phyloP scores from a whole-genome alignment of 2,329 filamentous ascomycete species.

The Aspergillus phoenicis region DNA sequence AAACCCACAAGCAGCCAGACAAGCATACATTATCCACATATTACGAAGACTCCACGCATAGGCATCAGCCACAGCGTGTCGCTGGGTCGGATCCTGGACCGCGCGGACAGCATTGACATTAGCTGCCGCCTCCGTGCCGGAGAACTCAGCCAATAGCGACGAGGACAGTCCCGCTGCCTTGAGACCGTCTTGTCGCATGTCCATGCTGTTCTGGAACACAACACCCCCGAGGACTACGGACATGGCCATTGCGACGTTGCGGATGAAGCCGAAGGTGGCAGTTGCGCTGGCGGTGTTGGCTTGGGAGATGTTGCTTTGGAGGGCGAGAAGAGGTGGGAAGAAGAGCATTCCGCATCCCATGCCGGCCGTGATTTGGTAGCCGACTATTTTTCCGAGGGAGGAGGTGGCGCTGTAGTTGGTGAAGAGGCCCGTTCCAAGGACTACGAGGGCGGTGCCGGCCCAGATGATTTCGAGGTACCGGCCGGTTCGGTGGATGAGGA shows the following conservation, averaged over 20 bases:
- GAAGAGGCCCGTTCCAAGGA: slow-evolving; percentile 53
- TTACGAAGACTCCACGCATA: slow-evolving; percentile 53
- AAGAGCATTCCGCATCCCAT: slow-evolving; percentile 57
- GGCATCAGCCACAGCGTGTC: slow-evolving; percentile 47
- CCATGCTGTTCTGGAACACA: slow-evolving; percentile 68
- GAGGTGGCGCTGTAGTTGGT: slow-evolving; percentile 44
- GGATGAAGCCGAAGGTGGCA: slow-evolving; percentile 57
- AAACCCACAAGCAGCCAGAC: slow-evolving; percentile 27
- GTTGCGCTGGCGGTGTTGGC: slow-evolving; percentile 55
- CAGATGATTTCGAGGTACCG: slow-evolving; percentile 52
- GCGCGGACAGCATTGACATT: slow-evolving; percentile 48
- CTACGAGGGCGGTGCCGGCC: slow-evolving; percentile 46
- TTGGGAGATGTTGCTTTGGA: slow-evolving; percentile 56
- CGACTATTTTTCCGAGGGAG: slow-evolving; percentile 46
- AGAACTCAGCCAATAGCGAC: slow-evolving; percentile 31
- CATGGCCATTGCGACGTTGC: slow-evolving; percentile 68
- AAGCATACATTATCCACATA: slow-evolving; percentile 49
- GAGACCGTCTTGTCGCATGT: slow-evolving; percentile 35
- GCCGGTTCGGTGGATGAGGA: slow-evolving; percentile 55
- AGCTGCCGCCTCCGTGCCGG: slow-evolving; percentile 50
- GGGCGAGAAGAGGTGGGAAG: slow-evolving; percentile 58
- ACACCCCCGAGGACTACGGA: slow-evolving; percentile 75
- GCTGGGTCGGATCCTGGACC: slow-evolving; percentile 43
- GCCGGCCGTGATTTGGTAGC: slow-evolving; percentile 54
- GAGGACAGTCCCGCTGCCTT: slow-evolving; percentile 52